These are phyloP conservation scores for Pseudogymnoascus sp. DNA, from an alignment of 2,329 filamentous ascomycete species.

Conservation along the genomic window DNA sequence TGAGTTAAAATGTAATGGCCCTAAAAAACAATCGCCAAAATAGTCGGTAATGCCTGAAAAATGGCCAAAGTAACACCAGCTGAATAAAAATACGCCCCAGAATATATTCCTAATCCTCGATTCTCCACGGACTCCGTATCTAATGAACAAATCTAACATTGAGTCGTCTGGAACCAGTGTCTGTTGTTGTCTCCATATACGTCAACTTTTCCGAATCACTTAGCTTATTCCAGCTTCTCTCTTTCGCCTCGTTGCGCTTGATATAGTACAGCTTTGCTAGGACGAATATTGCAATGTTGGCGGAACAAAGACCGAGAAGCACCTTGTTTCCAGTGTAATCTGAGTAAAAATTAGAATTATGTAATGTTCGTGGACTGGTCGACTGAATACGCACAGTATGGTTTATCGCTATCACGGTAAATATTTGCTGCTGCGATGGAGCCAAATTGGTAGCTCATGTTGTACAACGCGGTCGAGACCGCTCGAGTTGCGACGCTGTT, in stretches of 20 bases:
- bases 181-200: conserved; percentile 34
- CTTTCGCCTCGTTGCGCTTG: conserved; percentile 29
- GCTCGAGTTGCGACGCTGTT: conserved; percentile 55
- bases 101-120: not conserved
- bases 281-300: conserved; percentile 37
- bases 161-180: conserved; percentile 31
- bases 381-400: conserved; percentile 29
- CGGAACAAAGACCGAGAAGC: conserved; percentile 39
- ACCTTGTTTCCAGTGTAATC: conserved; percentile 45
- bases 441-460: conserved; percentile 40
- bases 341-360: not conserved
- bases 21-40: not conserved
- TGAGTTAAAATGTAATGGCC: not conserved
- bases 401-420: conserved; percentile 40
- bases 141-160: conserved; percentile 19
- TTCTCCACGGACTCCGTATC: not conserved
- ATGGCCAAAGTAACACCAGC: not conserved
- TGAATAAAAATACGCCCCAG: not conserved
- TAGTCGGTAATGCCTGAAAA: not conserved
- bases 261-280: conserved; percentile 38
- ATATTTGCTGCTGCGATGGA: conserved; percentile 24
- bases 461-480: conserved; percentile 56
- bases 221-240: conserved; percentile 16
- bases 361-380: not conserved
- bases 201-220: conserved; percentile 32